Evolutionary conservation across 768 basidiomycete genomes (phyloP).

Genomic region (Auriscalpium orientale): DNA sequence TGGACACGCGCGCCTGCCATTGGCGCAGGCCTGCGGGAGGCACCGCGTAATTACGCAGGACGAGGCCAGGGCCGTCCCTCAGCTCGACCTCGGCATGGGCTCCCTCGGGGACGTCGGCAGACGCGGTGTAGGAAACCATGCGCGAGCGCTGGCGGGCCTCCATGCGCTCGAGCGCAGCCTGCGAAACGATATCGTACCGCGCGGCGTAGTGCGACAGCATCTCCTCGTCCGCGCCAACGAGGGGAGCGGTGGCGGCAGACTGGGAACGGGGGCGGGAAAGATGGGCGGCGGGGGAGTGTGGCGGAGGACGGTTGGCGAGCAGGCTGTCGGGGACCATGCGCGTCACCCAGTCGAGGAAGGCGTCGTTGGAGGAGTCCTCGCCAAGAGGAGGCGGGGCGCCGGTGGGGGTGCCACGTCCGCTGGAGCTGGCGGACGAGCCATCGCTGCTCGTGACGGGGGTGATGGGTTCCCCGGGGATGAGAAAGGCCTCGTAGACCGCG

Average conservation of each 20-base stretch:
- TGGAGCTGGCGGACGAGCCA: slow-evolving; percentile 10
- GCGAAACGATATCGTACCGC: not conserved
- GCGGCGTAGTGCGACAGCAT: slow-evolving; percentile 10
- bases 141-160: not conserved
- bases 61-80: no score
- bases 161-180: slow-evolving; percentile 1
- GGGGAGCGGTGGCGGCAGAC: not conserved
- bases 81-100: not conserved
- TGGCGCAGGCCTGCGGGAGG: not conserved
- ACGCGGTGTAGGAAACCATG: not conserved
- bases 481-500: slow-evolving; percentile 12
- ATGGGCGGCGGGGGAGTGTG: not conserved
- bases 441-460: slow-evolving; percentile 6
- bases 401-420: slow-evolving; percentile 11
- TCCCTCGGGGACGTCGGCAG: not conserved
- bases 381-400: slow-evolving; percentile 6
- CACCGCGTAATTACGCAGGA: no score
- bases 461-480: slow-evolving; percentile 11
- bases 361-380: slow-evolving; percentile 1
- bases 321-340: not conserved
- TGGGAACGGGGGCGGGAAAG: not conserved
- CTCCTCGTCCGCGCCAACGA: not conserved
- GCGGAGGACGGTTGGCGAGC: not conserved
- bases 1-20: slow-evolving; percentile 6
- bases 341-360: slow-evolving; percentile 4